phyloP scores from a whole-genome alignment of 177 flowering plant species.

The Vitis hybrid region DNA sequence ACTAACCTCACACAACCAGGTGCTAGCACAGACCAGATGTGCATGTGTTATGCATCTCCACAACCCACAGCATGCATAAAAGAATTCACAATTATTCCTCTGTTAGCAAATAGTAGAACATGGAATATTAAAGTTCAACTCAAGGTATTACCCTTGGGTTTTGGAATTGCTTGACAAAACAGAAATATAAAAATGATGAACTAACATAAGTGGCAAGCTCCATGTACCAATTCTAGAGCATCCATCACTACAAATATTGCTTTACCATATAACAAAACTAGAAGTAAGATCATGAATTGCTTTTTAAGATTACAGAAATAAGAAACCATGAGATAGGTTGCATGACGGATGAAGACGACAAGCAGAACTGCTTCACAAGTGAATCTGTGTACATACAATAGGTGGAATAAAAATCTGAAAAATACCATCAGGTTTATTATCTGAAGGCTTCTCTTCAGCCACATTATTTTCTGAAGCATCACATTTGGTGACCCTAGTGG shows the following conservation, averaged over 20 bases:
- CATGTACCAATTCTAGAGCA: too few species aligned
- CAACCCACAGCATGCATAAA: too few species aligned
- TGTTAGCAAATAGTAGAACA: too few species aligned
- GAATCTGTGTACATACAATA: neutral
- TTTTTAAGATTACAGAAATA: neutral
- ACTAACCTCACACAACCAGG: too few species aligned
- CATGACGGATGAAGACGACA: neutral
- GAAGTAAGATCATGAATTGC: neutral
- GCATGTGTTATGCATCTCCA: too few species aligned
- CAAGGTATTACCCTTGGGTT: too few species aligned
- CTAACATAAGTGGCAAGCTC: too few species aligned
- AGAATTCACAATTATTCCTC: too few species aligned
- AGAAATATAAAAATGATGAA: too few species aligned
- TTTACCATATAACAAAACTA: neutral
- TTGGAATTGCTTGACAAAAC: too few species aligned
- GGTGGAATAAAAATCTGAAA: neutral
- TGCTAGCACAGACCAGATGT: too few species aligned
- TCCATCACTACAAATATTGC: neutral
- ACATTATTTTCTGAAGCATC: slow-evolving; percentile 28
- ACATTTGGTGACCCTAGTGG: slow-evolving; percentile 19
- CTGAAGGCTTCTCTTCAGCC: slow-evolving; percentile 21
- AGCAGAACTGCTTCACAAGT: neutral
- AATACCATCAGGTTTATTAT: slow-evolving; percentile 36
- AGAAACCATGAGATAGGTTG: neutral
- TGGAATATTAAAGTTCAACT: too few species aligned